A percentile compares a stretch with the other conserved stretches of the same genome.
Evolutionary conservation across 176 grass and related monocot genomes (phyloP).

Genomic region (Rhynchospora breviuscula): DNA sequence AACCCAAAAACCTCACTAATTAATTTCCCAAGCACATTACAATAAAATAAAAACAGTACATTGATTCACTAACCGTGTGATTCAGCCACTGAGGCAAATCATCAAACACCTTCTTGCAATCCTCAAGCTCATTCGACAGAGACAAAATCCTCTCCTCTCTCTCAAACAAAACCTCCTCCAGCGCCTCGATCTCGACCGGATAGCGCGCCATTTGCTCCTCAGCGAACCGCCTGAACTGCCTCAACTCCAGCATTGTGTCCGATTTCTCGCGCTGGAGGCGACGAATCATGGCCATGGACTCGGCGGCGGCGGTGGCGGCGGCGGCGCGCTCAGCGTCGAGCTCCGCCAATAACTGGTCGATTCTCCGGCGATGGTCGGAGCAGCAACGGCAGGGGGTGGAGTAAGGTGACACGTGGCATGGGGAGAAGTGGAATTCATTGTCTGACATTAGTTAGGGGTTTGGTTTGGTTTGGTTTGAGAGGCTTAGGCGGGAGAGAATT

Average conservation of each 20-base stretch:
- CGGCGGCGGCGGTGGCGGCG: slow-evolving; percentile 43
- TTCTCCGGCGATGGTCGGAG: slow-evolving; percentile 24
- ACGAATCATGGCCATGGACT: slow-evolving; percentile 83
- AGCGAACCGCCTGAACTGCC: slow-evolving; percentile 58
- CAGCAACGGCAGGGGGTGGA: slow-evolving; percentile 28
- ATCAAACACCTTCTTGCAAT: slow-evolving; percentile 28
- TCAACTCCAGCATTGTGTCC: slow-evolving; percentile 65
- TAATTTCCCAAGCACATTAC: not conserved
- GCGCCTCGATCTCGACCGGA: slow-evolving; percentile 28
- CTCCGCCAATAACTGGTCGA: slow-evolving; percentile 38
- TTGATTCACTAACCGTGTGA: slow-evolving; percentile 13
- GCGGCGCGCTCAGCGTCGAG: slow-evolving; percentile 69
- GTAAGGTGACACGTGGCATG: not conserved
- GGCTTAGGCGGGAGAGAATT: slow-evolving; percentile 18
- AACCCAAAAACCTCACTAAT: not conserved
- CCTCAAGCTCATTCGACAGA: slow-evolving; percentile 29
- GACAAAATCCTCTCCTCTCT: slow-evolving; percentile 27
- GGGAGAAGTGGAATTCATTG: slow-evolving; percentile 5
- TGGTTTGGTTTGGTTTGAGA: not conserved
- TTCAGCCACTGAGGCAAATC: slow-evolving; percentile 28
- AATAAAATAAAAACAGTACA: not conserved
- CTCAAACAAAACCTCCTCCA: slow-evolving; percentile 38
- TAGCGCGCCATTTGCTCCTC: slow-evolving; percentile 70
- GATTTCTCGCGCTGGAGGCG: slow-evolving; percentile 79
- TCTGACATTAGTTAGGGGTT: slow-evolving; percentile 22